These are phyloP conservation scores for Rhodotorula paludigena DNA, from an alignment of 768 basidiomycete genomes.

Conservation along the genomic window DNA sequence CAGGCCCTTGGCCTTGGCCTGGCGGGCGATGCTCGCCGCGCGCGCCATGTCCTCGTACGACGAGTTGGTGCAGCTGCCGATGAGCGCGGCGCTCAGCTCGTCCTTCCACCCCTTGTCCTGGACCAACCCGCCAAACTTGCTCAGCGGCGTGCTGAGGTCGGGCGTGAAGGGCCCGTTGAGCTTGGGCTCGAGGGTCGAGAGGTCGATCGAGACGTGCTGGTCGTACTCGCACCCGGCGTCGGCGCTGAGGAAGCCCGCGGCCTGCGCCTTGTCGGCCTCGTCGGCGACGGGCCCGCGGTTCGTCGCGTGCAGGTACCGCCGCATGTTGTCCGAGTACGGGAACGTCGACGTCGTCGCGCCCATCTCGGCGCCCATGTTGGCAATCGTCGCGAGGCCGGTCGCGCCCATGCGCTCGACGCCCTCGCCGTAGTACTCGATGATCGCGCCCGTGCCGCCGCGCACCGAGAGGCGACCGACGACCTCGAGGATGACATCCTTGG, in stretches of 20 bases:
- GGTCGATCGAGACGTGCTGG: slow-evolving; percentile 75
- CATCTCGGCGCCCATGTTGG: slow-evolving; percentile 99
- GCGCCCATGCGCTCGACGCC: slow-evolving; percentile 85
- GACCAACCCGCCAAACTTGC: slow-evolving; percentile 75
- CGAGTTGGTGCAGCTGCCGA: slow-evolving; percentile 99
- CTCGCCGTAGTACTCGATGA: slow-evolving; percentile 94
- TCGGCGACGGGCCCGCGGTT: slow-evolving; percentile 76
- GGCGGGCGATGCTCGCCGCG: slow-evolving; percentile 82
- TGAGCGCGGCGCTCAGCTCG: slow-evolving; percentile 80
- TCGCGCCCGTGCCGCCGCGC: slow-evolving; percentile 87
- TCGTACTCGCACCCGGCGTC: slow-evolving; percentile 90
- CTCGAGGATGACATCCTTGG: slow-evolving; percentile 93
- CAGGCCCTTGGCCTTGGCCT: slow-evolving; percentile 79
- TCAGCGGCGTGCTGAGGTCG: slow-evolving; percentile 88
- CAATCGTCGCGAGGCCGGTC: slow-evolving; percentile 88
- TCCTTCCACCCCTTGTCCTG: slow-evolving; percentile 87
- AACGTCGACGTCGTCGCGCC: slow-evolving; percentile 99
- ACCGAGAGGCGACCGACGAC: slow-evolving; percentile 92
- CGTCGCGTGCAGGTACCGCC: slow-evolving; percentile 80
- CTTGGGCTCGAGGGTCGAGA: slow-evolving; percentile 42
- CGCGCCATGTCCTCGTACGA: slow-evolving; percentile 81
- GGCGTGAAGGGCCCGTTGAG: slow-evolving; percentile 94
- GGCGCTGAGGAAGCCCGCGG: slow-evolving; percentile 68
- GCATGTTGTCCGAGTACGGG: slow-evolving; percentile 88
- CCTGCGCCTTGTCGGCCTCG: slow-evolving; percentile 78